Percentiles rank a stretch among this genome's conserved stretches.
Evolutionary conservation across 2,329 filamentous ascomycete species (phyloP).

Genomic region (Biscogniauxia sp.): DNA sequence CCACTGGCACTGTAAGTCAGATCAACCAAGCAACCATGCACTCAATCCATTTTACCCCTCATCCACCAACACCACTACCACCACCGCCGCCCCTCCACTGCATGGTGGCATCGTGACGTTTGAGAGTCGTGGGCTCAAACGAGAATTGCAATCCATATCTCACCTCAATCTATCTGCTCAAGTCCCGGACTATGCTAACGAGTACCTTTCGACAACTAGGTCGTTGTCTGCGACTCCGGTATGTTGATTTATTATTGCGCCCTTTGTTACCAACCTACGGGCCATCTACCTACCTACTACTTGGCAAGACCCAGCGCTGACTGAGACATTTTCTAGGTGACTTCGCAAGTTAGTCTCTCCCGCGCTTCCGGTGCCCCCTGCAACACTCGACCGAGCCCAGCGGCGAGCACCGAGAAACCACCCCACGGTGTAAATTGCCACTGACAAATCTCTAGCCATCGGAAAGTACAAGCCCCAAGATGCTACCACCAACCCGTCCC

Average conservation of each 20-base stretch:
- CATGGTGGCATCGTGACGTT: constrained; percentile 26
- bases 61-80: not conserved
- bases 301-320: constrained; percentile 22
- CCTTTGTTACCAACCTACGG: constrained; percentile 3
- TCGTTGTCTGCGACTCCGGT: constrained; percentile 97
- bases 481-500: constrained; percentile 98
- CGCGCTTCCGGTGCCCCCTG: constrained; percentile 6
- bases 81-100: constrained; percentile 24
- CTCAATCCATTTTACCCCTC: constrained; percentile 24
- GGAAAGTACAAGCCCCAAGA: constrained; percentile 99
- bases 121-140: not conserved
- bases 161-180: constrained; percentile 1
- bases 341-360: constrained; percentile 66
- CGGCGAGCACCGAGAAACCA: constrained; percentile 23
- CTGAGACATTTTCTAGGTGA: constrained; percentile 54
- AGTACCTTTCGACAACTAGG: constrained; percentile 46
- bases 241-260: constrained; percentile 38
- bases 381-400: not conserved
- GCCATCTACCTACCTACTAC: no score
- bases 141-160: constrained; percentile 1
- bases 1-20: constrained; percentile 86
- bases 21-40: not conserved
- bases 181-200: constrained; percentile 19
- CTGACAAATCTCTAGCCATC: constrained; percentile 63
- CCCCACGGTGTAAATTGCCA: not conserved